Percentiles rank a stretch among this genome's conserved stretches.
Conservation (phyloP, 495 filamentous ascomycete genomes). For the Viridothelium virens region DNA sequence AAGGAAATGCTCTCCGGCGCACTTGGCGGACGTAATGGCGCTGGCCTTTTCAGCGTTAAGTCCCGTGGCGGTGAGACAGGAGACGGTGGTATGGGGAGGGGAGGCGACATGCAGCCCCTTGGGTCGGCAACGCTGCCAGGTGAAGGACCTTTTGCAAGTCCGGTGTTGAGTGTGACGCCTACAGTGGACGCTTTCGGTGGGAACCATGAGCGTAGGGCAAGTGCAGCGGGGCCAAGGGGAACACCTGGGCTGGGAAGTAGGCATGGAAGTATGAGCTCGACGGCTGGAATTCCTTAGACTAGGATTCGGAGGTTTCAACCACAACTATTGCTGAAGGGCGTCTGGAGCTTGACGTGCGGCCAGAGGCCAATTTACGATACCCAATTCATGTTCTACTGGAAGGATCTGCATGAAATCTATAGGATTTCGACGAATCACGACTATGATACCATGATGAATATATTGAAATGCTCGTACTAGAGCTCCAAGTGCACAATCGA, state of each 20-base stretch:
- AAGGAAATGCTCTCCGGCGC: slow-evolving; percentile 83
- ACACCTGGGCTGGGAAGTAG: not conserved
- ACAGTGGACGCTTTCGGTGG: slow-evolving; percentile 4
- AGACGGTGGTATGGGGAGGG: not conserved
- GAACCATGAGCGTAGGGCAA: not conserved
- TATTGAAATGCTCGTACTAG: no score
- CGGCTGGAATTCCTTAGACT: not conserved
- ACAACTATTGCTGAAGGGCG: not conserved
- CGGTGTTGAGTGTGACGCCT: not conserved
- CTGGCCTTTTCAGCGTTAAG: slow-evolving; percentile 23
- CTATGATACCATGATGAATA: no score
- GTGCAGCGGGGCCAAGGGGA: not conserved
- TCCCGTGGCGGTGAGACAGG: not conserved
- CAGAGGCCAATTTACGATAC: not conserved
- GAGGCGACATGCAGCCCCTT: not conserved
- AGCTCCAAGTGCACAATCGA: no score
- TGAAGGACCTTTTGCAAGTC: not conserved
- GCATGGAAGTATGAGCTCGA: slow-evolving; percentile 4
- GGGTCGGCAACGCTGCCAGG: not conserved
- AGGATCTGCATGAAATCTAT: not conserved
- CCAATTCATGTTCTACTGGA: not conserved
- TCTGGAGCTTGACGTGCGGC: not conserved
- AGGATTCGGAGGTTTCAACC: not conserved
- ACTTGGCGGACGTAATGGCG: slow-evolving; percentile 36
- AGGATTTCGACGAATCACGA: not conserved